phyloP scores from a whole-genome alignment of 805 yeast species.

The Maudiozyma bulderi region DNA sequence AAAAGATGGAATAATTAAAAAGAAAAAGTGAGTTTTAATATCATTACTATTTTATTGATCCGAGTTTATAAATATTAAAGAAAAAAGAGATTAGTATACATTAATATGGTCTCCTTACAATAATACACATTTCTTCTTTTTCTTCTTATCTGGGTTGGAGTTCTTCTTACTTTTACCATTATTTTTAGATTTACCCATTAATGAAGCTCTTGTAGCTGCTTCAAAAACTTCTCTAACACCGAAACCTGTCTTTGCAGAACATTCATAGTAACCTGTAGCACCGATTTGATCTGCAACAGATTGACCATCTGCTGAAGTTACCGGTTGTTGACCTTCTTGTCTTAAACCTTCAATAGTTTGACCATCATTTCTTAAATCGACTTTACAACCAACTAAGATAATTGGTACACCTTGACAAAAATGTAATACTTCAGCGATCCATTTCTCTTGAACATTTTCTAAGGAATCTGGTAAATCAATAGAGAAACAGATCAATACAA shows the following conservation, averaged over 20 bases:
- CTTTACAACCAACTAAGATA: slow-evolving; percentile 84
- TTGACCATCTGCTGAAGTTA: slow-evolving; percentile 42
- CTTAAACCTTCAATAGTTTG: slow-evolving; percentile 64
- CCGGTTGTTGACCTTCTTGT: slow-evolving; percentile 27
- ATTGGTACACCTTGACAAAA: slow-evolving; percentile 92
- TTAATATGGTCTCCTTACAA: slow-evolving; percentile 32
- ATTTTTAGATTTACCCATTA: slow-evolving; percentile 39
- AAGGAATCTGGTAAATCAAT: slow-evolving; percentile 85
- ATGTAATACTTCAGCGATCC: slow-evolving; percentile 88
- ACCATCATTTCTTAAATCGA: slow-evolving; percentile 77
- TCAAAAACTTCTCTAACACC: slow-evolving; percentile 91
- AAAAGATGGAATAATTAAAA: too few species aligned
- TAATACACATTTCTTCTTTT: slow-evolving; percentile 33
- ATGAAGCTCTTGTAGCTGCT: slow-evolving; percentile 76
- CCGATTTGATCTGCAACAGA: slow-evolving; percentile 66
- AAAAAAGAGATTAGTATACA: neutral
- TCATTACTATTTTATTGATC: neutral
- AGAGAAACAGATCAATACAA: slow-evolving; percentile 80
- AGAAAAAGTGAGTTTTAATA: neutral
- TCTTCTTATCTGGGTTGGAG: slow-evolving; percentile 16
- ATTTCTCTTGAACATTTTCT: slow-evolving; percentile 87
- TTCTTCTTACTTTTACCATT: slow-evolving; percentile 18
- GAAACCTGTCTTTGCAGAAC: slow-evolving; percentile 84
- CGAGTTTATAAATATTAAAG: neutral
- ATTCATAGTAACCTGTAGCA: slow-evolving; percentile 71